phyloP scores from a whole-genome alignment of 257 asterid species.

The Solanum habrochaites region DNA sequence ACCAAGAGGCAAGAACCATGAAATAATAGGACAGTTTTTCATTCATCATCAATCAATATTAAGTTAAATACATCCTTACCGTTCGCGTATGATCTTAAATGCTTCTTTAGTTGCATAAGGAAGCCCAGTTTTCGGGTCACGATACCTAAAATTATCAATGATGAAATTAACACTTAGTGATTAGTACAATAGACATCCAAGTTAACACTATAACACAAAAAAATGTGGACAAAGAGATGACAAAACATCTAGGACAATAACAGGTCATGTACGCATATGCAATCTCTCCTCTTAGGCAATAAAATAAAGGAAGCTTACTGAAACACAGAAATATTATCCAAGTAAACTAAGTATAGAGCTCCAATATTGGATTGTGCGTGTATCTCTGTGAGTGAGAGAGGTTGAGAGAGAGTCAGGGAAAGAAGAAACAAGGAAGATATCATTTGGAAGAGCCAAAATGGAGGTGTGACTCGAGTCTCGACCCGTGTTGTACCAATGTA shows the following conservation, averaged over 20 bases:
- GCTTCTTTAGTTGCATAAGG: constrained; percentile 98
- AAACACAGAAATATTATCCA: not conserved
- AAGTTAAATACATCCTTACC: constrained; percentile 20
- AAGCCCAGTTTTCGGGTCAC: constrained; percentile 77
- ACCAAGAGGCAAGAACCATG: not conserved
- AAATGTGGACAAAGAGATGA: not conserved
- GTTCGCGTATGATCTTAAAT: constrained; percentile 64
- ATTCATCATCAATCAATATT: not conserved
- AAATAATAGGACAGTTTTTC: not conserved
- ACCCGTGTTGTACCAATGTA: not conserved
- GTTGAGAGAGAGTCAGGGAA: not conserved
- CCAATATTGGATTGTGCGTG: not conserved
- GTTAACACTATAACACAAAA: not conserved
- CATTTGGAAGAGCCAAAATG: not conserved
- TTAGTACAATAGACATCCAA: not conserved
- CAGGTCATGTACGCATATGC: not conserved
- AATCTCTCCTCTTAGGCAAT: not conserved
- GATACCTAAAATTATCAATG: constrained; percentile 38
- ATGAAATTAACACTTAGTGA: not conserved
- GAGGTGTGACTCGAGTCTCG: not conserved
- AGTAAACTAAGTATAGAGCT: not conserved
- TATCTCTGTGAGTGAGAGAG: not conserved
- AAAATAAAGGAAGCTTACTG: not conserved
- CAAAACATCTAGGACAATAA: not conserved
- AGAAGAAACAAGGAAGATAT: not conserved